Conservation (phyloP, 1,284 basidiomycete genomes). For the Erythrobasidium hasegawianum region DNA sequence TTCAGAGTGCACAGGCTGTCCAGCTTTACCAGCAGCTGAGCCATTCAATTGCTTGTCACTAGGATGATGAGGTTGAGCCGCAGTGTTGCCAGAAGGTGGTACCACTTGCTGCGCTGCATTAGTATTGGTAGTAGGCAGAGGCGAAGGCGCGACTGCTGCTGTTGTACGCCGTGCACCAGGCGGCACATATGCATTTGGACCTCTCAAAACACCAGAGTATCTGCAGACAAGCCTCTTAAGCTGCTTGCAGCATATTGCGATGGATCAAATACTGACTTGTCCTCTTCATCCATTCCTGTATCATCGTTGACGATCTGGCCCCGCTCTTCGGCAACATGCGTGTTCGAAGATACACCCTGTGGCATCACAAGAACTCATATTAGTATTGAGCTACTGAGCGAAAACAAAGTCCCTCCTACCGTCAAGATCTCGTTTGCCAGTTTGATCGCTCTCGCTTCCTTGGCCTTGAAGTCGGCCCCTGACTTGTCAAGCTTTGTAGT, state of each 20-base stretch:
- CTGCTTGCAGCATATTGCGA: slow-evolving; percentile 24
- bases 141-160: slow-evolving; percentile 34
- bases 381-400: no score
- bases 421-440: slow-evolving; percentile 87
- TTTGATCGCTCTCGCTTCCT: slow-evolving; percentile 79
- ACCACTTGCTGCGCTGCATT: slow-evolving; percentile 11
- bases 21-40: slow-evolving; percentile 21
- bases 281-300: slow-evolving; percentile 81
- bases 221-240: slow-evolving; percentile 56
- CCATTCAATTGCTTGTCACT: no score
- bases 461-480: slow-evolving; percentile 79
- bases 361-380: no score
- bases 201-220: slow-evolving; percentile 87
- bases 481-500: slow-evolving; percentile 88
- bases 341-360: slow-evolving; percentile 66
- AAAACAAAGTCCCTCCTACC: slow-evolving; percentile 32
- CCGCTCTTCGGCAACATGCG: slow-evolving; percentile 88
- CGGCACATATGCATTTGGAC: slow-evolving; percentile 85
- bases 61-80: not conserved
- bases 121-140: slow-evolving; percentile 6
- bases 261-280: slow-evolving; percentile 60
- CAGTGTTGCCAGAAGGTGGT: slow-evolving; percentile 6
- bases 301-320: slow-evolving; percentile 62
- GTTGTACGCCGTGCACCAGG: slow-evolving; percentile 66
- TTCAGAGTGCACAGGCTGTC: no score